Evolutionary conservation across 2,329 filamentous ascomycete species (phyloP), one percentile per base, ranked within the genome.

Genomic region (Aureobasidium sp.): DNA sequence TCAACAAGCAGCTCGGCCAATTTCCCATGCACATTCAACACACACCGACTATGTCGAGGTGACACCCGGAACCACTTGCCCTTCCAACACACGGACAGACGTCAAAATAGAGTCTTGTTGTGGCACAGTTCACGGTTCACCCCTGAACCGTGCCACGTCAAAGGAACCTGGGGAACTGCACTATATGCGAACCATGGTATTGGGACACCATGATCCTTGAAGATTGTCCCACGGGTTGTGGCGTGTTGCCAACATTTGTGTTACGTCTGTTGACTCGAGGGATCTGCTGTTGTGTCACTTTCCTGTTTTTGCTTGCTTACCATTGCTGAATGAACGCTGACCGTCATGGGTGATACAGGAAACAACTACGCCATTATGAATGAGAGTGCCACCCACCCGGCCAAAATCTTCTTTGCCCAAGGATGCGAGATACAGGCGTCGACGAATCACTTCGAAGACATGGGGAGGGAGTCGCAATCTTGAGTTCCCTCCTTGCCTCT

Each of bases 281-380:
- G 5, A 34, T 53, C 7, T 36, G n/a, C n/a, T 52, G 31, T 22
- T 52, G 44, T 48, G 44, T 48, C 14, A 34, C 48, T 15, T 27
- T 17, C 39, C 17, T n/a, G 20, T 55, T 29, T 29, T 29, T 42
- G 15, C 15, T 12, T 41, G 22, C 15, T 51, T 12, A 6, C 11
- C n/a, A 7, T 52, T 5, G 14, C 5, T 45, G 14, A 27, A 29
- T 12, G 8, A 29, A 39, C 12, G 49, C 49, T 53, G 14, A 53
- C 15, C 6, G 5, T 11, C 2, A 1, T 53, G 14, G 25, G 31
- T 20, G 2, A 25, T 31, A 37, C 66, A 97, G 93, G 93, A 57
- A 97, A 97, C 72, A 89, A 91, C 69, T 99, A 99, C 76, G 89
- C 88, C 71, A 96, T 99, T 69, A 81, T 82, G 61, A 99, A 97